These are phyloP conservation scores for Fusarium verrucosum DNA, from an alignment of 2,329 filamentous ascomycete genomes.

Conservation along the genomic window DNA sequence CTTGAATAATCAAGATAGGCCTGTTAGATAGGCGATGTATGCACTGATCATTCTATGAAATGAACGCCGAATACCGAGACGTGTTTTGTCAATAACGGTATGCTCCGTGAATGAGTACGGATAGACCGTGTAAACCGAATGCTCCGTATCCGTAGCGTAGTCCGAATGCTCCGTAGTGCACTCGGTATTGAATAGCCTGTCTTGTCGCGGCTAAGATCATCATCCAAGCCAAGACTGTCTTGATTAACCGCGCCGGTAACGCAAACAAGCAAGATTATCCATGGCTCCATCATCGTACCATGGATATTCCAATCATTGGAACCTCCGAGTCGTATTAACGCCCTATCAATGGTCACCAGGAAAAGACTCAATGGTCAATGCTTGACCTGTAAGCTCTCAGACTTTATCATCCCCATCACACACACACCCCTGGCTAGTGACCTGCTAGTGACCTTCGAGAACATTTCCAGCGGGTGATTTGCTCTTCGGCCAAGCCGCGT, in stretches of 20 bases:
- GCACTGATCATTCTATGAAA: slow-evolving; percentile 19
- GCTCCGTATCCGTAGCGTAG: too few species aligned
- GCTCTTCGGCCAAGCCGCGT: slow-evolving; percentile 13
- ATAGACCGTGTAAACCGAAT: too few species aligned
- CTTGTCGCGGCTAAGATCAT: background rate
- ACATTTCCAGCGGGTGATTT: slow-evolving; percentile 21
- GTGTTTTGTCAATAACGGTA: background rate
- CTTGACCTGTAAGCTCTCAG: slow-evolving; percentile 16
- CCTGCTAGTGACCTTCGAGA: slow-evolving; percentile 23
- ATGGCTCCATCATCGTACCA: slow-evolving; percentile 17
- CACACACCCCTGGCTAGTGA: slow-evolving; percentile 22
- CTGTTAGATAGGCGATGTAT: slow-evolving; percentile 29
- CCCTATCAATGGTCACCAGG: slow-evolving; percentile 2
- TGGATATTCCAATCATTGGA: background rate
- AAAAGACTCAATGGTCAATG: slow-evolving; percentile 28
- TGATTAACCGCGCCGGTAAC: too few species aligned
- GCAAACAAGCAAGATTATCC: background rate
- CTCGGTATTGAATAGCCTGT: too few species aligned
- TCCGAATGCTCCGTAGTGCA: too few species aligned
- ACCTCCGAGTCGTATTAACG: background rate
- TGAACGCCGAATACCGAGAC: slow-evolving; percentile 22
- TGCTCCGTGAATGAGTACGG: too few species aligned
- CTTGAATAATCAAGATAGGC: slow-evolving; percentile 27
- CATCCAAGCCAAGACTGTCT: too few species aligned
- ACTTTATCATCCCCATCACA: slow-evolving; percentile 7